phyloP scores from a whole-genome alignment of 2,329 filamentous ascomycete genomes.

The Calonectria hongkongensis region DNA sequence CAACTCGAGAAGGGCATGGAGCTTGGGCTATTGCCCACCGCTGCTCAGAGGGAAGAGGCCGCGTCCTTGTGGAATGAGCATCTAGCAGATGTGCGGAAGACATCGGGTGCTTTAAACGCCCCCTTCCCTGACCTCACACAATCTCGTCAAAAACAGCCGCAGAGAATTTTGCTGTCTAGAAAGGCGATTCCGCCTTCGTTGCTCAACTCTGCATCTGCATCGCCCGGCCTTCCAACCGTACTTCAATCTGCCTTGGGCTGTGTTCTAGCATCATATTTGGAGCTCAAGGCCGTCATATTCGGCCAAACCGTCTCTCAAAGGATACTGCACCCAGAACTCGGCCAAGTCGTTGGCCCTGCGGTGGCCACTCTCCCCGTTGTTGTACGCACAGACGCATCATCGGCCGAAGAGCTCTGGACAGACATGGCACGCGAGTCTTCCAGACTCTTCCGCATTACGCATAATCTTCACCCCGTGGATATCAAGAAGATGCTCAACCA shows the following conservation, averaged over 20 bases:
- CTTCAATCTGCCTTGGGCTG: constrained; percentile 9
- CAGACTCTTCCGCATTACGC: background rate
- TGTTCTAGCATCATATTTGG: background rate
- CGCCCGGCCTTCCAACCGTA: background rate
- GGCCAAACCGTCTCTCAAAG: constrained; percentile 4
- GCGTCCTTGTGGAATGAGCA: background rate
- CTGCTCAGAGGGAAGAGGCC: constrained; percentile 3
- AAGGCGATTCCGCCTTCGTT: background rate
- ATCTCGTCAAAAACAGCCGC: constrained; percentile 1
- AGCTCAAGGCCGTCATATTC: constrained; percentile 8
- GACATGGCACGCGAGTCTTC: background rate
- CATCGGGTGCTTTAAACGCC: background rate
- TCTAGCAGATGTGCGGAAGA: background rate
- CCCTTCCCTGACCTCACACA: constrained; percentile 8
- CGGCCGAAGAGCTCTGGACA: background rate
- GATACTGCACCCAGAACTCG: constrained; percentile 1
- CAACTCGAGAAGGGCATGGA: constrained; percentile 11
- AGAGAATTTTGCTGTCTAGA: background rate
- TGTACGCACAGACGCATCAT: background rate
- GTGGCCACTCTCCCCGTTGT: constrained; percentile 5
- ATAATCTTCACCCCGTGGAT: constrained; percentile 3
- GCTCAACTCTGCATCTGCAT: background rate
- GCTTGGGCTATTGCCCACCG: background rate
- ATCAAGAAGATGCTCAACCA: constrained; percentile 19
- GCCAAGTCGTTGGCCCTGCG: background rate